Evolutionary conservation across 2,329 filamentous ascomycete genomes (phyloP), one percentile per base, ranked within the genome.

Genomic region (Amylocarpus encephaloides): DNA sequence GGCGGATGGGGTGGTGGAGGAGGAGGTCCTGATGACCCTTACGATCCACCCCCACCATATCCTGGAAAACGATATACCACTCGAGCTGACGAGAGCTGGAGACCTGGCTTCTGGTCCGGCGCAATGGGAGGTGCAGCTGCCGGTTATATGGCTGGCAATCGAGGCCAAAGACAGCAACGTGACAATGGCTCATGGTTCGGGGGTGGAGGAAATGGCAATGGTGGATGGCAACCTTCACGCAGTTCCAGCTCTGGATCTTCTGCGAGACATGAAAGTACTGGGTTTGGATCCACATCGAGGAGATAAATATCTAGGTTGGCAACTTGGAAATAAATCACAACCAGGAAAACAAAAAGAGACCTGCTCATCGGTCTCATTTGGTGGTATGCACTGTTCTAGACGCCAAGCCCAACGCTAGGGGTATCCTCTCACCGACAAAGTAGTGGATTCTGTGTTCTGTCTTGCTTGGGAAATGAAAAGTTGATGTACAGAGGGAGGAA

Each of bases 31-130:
- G 22, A 32, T 9, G 26, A 47, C 29, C 19, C 13, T 5, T 59
- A 45, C 43, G 62, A 64, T 35, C 60, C 62, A 10, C 64, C 64
- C 11, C 64, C 64, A 44, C 64, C 65, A 12, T 66, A 66, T 46
- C 56, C 63, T 9, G 58, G 61, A 18, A 64, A 61, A 47, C 49
- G 48, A 15, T 60, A 54, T 49, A 46, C 48, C 5, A 42, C 40
- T 46, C n/a, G 43, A n/a, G 40, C 42, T 16, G 33, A 68, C 51
- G 67, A 78, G 54, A 73, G 73, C 1, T 89, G 85, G 84, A 74
- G 76, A 44, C 85, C 86, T 5, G 86, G 86, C 1, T 89, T 90
- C 68, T 90, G 85, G 85, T 78, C 73, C 15, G 16, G 69, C 79
- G n/a, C 63, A 9, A 75, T 78, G 0, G 77, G 78, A 13, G 87